Conservation (phyloP, 768 basidiomycete genomes). For the Hericium coralloides region DNA sequence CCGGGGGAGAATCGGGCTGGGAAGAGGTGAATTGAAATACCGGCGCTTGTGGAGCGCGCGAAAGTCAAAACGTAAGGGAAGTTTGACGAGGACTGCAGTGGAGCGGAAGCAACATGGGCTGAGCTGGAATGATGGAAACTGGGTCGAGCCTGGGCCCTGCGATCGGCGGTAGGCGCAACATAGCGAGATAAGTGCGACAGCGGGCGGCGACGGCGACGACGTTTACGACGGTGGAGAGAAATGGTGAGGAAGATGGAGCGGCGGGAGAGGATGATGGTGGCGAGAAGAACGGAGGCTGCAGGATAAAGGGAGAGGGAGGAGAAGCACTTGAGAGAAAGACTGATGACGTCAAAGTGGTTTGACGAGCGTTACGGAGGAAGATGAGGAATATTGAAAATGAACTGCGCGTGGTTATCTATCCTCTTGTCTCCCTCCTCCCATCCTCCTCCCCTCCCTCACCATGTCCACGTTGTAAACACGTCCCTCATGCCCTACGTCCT, state of each 20-base stretch:
- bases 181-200: too few species aligned
- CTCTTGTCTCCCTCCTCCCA: too few species aligned
- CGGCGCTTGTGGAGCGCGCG: too few species aligned
- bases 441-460: too few species aligned
- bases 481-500: conserved; percentile 14
- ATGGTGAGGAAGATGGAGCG: not conserved
- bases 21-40: not conserved
- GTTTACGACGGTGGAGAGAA: not conserved
- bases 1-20: not conserved
- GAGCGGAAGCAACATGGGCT: too few species aligned
- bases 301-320: too few species aligned
- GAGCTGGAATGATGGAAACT: not conserved
- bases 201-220: too few species aligned
- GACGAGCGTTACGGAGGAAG: not conserved
- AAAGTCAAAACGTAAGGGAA: too few species aligned
- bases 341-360: not conserved
- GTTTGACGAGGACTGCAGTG: too few species aligned
- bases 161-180: not conserved
- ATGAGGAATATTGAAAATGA: not conserved
- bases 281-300: too few species aligned
- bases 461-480: not conserved
- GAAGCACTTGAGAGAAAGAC: too few species aligned
- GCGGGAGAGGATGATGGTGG: not conserved
- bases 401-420: not conserved
- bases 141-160: not conserved